These are phyloP conservation scores for Lactarius pseudohatsudake DNA, from an alignment of 768 basidiomycete genomes.

Conservation along the genomic window DNA sequence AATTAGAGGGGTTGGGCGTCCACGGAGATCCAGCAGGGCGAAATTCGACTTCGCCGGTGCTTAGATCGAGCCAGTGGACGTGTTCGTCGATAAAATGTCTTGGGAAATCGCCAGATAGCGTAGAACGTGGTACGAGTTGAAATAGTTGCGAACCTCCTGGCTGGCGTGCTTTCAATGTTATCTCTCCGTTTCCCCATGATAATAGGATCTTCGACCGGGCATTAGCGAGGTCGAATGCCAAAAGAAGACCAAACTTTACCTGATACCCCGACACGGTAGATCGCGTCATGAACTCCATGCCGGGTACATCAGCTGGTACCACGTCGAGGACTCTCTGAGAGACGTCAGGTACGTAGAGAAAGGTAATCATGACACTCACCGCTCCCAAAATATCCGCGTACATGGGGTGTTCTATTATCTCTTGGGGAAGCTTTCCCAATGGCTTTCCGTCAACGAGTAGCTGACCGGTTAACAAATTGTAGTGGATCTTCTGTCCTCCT, in stretches of 20 bases:
- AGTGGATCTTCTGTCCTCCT: slow-evolving; percentile 32
- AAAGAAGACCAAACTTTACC: background rate
- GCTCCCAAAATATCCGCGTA: slow-evolving; percentile 41
- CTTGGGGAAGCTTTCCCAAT: slow-evolving; percentile 40
- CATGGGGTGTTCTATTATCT: slow-evolving; percentile 36
- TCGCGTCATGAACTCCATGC: slow-evolving; percentile 20
- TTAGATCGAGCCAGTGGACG: slow-evolving; percentile 39
- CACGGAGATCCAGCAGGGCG: slow-evolving; percentile 36
- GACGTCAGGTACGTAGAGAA: background rate
- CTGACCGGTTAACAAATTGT: slow-evolving; percentile 43
- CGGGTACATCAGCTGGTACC: slow-evolving; percentile 4
- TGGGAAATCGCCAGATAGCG: slow-evolving; percentile 37
- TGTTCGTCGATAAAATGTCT: slow-evolving; percentile 34
- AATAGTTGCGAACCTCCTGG: slow-evolving; percentile 7
- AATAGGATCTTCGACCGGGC: slow-evolving; percentile 3
- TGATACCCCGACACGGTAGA: slow-evolving; percentile 12
- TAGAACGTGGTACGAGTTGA: slow-evolving; percentile 38
- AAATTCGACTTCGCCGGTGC: slow-evolving; percentile 34
- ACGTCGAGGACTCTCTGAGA: slow-evolving; percentile 18
- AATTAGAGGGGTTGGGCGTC: slow-evolving; percentile 34
- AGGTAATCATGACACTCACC: slow-evolving; percentile 22
- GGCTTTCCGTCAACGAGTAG: slow-evolving; percentile 45
- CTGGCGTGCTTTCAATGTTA: slow-evolving; percentile 5
- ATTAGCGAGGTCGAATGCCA: background rate
- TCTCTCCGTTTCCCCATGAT: background rate